A percentile compares a stretch with the other conserved stretches of the same genome.
phyloP scores from a whole-genome alignment of 805 yeast genomes.

The Ogataea ganodermae region DNA sequence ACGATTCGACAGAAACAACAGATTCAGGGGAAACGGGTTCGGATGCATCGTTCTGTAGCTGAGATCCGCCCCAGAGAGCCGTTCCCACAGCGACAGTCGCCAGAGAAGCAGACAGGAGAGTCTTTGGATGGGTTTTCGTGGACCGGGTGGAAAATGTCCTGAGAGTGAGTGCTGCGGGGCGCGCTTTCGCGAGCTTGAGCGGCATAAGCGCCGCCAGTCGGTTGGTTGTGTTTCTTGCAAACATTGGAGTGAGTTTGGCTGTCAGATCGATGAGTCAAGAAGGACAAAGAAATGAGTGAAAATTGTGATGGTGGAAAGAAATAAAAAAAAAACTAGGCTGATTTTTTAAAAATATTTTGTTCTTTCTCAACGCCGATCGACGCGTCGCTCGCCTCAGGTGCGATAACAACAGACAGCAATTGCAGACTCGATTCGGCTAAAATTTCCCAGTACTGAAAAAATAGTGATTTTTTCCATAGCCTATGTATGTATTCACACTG shows the following conservation, averaged over 20 bases:
- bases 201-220: neutral
- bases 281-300: too few species aligned
- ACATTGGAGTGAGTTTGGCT: too few species aligned
- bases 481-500: neutral
- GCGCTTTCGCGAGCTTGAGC: neutral
- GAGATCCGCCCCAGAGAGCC: neutral
- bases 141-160: neutral
- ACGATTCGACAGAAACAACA: constrained; percentile 27
- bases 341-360: too few species aligned
- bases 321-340: too few species aligned
- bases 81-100: constrained; percentile 5
- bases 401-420: neutral
- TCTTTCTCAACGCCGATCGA: too few species aligned
- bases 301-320: too few species aligned
- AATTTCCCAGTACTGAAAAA: constrained; percentile 1
- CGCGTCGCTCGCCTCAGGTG: neutral
- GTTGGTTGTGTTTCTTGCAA: neutral
- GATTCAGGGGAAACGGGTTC: constrained; percentile 9
- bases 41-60: constrained; percentile 16
- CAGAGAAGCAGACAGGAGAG: neutral
- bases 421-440: constrained; percentile 3
- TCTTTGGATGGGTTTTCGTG: neutral
- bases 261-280: too few species aligned
- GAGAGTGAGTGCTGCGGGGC: neutral
- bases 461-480: neutral